Conservation (phyloP, 2,329 filamentous ascomycete genomes). For the Biscogniauxia mediterranea region DNA sequence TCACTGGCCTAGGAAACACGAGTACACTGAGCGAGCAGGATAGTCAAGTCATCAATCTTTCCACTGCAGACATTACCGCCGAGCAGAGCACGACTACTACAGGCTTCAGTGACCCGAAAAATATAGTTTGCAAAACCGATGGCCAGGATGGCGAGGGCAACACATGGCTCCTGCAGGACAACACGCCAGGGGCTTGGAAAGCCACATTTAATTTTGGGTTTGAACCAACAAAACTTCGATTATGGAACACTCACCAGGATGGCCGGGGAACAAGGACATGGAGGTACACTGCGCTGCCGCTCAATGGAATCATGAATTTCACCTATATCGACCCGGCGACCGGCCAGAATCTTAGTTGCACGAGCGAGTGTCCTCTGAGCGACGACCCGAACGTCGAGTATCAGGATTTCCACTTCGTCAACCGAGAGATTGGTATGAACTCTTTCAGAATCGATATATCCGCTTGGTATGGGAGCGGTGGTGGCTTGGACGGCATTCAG, state of each 20-base stretch:
- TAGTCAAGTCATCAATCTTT: slow-evolving; percentile 80
- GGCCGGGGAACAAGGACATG: slow-evolving; percentile 86
- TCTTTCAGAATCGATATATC: slow-evolving; percentile 82
- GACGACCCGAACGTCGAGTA: slow-evolving; percentile 62
- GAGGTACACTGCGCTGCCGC: slow-evolving; percentile 79
- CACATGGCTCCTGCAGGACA: slow-evolving; percentile 79
- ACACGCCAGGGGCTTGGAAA: slow-evolving; percentile 76
- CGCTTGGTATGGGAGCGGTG: slow-evolving; percentile 82
- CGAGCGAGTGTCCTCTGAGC: slow-evolving; percentile 81
- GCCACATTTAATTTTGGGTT: slow-evolving; percentile 83
- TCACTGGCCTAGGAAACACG: slow-evolving; percentile 83
- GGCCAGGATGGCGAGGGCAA: slow-evolving; percentile 67
- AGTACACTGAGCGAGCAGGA: slow-evolving; percentile 65
- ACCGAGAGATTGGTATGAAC: slow-evolving; percentile 76
- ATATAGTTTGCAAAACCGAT: slow-evolving; percentile 76
- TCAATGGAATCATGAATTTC: slow-evolving; percentile 93
- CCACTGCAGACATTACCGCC: slow-evolving; percentile 70
- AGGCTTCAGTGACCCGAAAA: slow-evolving; percentile 73
- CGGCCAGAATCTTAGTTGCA: slow-evolving; percentile 69
- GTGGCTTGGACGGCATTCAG: slow-evolving; percentile 81
- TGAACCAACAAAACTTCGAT: slow-evolving; percentile 77
- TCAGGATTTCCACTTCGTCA: slow-evolving; percentile 92
- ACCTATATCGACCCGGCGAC: slow-evolving; percentile 79
- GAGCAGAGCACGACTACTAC: slow-evolving; percentile 58
- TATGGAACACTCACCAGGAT: slow-evolving; percentile 84